Evolutionary conservation across 2,329 filamentous ascomycete species (phyloP), one percentile per base, ranked within the genome.

Genomic region (Scortechinia acanthostroma): DNA sequence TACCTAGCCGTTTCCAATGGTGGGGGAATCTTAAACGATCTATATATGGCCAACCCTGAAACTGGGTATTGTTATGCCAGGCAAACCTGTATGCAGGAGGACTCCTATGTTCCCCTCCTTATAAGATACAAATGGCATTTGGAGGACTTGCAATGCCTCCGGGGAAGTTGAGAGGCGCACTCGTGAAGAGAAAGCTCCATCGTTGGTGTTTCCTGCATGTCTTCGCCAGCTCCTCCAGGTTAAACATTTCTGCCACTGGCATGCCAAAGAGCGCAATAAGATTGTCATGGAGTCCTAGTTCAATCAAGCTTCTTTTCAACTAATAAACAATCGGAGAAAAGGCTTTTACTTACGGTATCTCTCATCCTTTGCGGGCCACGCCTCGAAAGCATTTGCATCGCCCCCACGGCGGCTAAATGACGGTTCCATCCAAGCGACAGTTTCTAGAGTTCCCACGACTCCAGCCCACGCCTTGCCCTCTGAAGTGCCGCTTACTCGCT

Each of bases 351-450:
- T 17, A 20, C 21, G 37, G n/a, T n/a, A n/a, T n/a, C n/a, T n/a
- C 37, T 48, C 49, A 48, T 64, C 54, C 22, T 63, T 59, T 19
- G 67, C 68, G 2, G 75, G 75, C 70, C 74, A 79, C 2, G 66
- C 61, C 58, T 80, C 76, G 50, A 80, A 79, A 0, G 73, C 60
- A 2, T 74, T 75, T 15, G 69, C 66, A 54, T 80, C 77, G 0
- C 76, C 75, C 1, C 71, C 2, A 78, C 73, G 2, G 65, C 68
- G 0, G 74, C 64, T 51, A 80, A 80, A 48, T 78, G 78, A 47
- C 65, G 70, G 52, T 80, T 79, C 72, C 49, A 80, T 47, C 74
- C 74, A 79, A 47, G 77, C 72, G 35, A 75, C 51, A 4, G 77
- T 61, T 22, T 60, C 62, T 35, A 72, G 51, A 2, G 20, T 25